Base-by-base conservation (phyloP, 1,284 basidiomycete species). In the Leccinum pachyderme region DNA sequence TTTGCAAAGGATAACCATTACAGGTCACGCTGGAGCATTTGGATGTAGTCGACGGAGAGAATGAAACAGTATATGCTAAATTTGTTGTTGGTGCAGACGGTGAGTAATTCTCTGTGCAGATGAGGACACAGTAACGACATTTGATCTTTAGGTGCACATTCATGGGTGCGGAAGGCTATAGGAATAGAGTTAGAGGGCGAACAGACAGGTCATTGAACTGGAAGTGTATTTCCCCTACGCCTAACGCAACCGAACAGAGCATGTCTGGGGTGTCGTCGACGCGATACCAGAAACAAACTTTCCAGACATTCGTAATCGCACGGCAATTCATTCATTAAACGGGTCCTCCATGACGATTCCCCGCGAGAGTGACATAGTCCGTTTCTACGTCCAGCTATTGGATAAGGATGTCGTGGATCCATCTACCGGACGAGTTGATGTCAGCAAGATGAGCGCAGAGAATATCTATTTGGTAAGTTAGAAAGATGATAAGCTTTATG, bases 341-440 rank as follows among this genome's bases (percentile, higher is more conserved):
- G 47, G 47, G 18, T 32, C 47, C 47, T 48, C 28, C 29, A 32
- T 48, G 29, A 48, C 13, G 22, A 33, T 48, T 33, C 89, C 89
- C 0, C 81, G 89, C 35, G 86, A 88, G 66, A 79, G 73, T 24
- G 86, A 88, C 62, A 79, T 79, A 61, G 80, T 90, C 22, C 79
- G 89, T 25, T 67, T 91, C 8, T 93, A 92, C 68, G 81, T 91
- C 48, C 89, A 91, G 67, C 73, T 90, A 12, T 77, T 79, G 13
- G 72, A 72, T 7, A 77, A 69, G 28, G 79, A 81, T 53, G 75
- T 79, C 7, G 66, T 82, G 48, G 76, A 82, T 53, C 71, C 72
- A 4, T 63, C 12, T 4, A 47, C 46, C 22, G 47, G 47, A 22
- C 31, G 47, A 47, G 31, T 47, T 15, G 47, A 47, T 61, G 84